Evolutionary conservation across 2,329 filamentous ascomycete species (phyloP), one percentile per base, ranked within the genome.

Genomic region (Colletotrichum abscissum): DNA sequence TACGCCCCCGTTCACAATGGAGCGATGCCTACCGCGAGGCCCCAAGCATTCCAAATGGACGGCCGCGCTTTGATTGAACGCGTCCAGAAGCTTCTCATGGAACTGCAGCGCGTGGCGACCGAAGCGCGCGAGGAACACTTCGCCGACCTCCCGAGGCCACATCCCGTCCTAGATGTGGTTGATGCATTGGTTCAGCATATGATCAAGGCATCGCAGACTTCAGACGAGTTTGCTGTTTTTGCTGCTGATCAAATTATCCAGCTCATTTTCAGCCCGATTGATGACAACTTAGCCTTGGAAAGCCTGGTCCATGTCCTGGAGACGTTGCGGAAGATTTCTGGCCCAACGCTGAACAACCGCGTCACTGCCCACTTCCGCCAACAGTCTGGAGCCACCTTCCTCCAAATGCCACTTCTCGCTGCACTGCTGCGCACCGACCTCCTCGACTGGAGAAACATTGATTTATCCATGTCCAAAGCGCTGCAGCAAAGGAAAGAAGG

Each of bases 391-490:
- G 83, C 88, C 26, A 84, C 84, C 63, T 88, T 92, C 74, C 82
- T 92, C 11, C 89, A 88, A 75, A 81, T 92, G 24, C 87, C 89
- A 22, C 82, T 92, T 2, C 86, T 92, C 58, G 84, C 87, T 12
- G 89, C 90, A 4, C 81, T 93, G 54, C 83, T 90, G 56, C 86
- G 86, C 46, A 91, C 90, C 2, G 90, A 92, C 66, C 85, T 92
- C 49, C 78, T 93, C 8, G 90, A 92, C 76, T 90, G 91, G 86
- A 85, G 86, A 64, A 88, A 88, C 64, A 89, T 95, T 63, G 94
- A 95, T 78, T 87, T 90, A 26, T 92, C 93, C 64, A 89, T 95
- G 76, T 90, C 94, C 8, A 92, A 93, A 79, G 91, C 93, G 2
- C 87, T 98, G 24, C 86, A 90, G 68, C 88, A 92, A 69, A 91